Base-by-base conservation (phyloP, 371 early-diverging fungal species). In the Batrachochytrium dendrobatidis region DNA sequence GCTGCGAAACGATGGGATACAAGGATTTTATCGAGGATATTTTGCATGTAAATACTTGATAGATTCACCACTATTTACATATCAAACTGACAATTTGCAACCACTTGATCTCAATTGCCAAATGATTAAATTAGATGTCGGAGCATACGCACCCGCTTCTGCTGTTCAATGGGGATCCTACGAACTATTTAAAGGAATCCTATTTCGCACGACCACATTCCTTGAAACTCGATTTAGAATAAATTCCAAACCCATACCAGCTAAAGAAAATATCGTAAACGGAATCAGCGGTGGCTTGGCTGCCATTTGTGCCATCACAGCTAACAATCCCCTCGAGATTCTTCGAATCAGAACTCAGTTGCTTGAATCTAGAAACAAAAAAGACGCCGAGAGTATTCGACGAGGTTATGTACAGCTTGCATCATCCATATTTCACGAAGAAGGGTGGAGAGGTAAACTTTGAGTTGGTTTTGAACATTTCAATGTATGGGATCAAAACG, bases 111-210 rank as follows among this genome's bases (percentile, higher is more conserved):
- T 5, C 51, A 32, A 26, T 2, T 51, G 2, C 8, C 3, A 51
- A 53, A 33, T 8, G 18, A 20, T n/a, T n/a, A 4, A n/a, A 17
- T 0, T 24, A 62, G 62, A 74, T 50, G 65, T 74, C 3, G 58
- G 67, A 12, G 67, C 75, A 3, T 75, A 68, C 39, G 75, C 72
- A 7, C 75, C 75, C 0, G 75, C 68, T 10, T 67, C 68, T 17
- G 75, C 75, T 0, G 72, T 75, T 1, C 75, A 75, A 52, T 75
- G 75, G 75, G 75, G 75, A 1, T 34, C 70, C 7, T 75, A 71
- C 54, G 75, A 75, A 51, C 60, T 67, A n/a, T 22, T 46, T 51
- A 75, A 75, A 62, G 43, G 53, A 5, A 0, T 64, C 31, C 29
- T 68, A 18, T 64, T 55, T 32, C 60, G 57, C 2, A n/a, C 18